Base-by-base conservation (phyloP, 805 yeast genomes). In the Myxozyma mucilagina region DNA sequence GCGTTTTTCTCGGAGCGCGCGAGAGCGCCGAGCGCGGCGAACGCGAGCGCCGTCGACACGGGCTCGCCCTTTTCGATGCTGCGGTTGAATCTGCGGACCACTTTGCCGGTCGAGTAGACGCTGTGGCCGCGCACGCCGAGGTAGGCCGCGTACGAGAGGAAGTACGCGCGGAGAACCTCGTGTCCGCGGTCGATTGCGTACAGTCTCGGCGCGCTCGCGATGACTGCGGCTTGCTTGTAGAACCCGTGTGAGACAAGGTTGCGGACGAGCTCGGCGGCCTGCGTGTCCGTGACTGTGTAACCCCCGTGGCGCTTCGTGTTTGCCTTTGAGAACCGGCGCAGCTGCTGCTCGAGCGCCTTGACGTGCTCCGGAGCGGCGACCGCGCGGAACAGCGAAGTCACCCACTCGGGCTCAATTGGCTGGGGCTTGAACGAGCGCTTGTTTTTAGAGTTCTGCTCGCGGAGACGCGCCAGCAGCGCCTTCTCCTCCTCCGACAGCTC, bases 251-350 rank as follows among this genome's bases (percentile, higher is more conserved):
- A 11, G 10, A 57, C 20, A 13, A 59, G 42, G n/a, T 20, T 47
- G 13, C 53, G 54, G 39, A 58, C 11, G 14, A 61, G 50, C 36
- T 36, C 18, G n/a, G 44, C 57, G 10, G 47, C 35, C 53, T 58
- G 61, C 65, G 59, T 48, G 10, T 43, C 52, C 29, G 62, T 56
- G 36, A 53, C 44, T 31, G 47, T 9, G 36, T 50, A 13, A 2
- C 29, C 29, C 4, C 29, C 29, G 29, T 24, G 29, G 14, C 36
- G 29, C 7, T 39, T 24, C 20, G 29, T 43, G 50, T 18, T 38
- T 36, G 18, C 29, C n/a, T 55, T 57, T 39, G 9, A 61, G 47
- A 24, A n/a, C 14, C 2, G 57, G 34, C 42, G 53, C 53, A 18
- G 42, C 45, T 24, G 36, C 41, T n/a, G 39, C 48, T 24, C 18